phyloP scores from a whole-genome alignment of 306 rosid genomes.

The Ammopiptanthus mongolicus region DNA sequence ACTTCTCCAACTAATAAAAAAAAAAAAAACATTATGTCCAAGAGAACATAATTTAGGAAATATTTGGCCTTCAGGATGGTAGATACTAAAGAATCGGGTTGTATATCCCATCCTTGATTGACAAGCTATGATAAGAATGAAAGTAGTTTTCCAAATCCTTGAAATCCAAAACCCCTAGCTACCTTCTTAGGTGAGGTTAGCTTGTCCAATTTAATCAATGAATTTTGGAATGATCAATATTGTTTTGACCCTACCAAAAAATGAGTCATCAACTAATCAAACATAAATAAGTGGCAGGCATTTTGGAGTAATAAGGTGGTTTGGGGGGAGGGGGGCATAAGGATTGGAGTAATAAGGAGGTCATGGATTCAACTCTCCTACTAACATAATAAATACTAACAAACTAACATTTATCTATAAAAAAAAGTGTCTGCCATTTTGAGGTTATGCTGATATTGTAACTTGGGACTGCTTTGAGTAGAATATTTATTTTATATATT shows the following conservation, averaged over 20 bases:
- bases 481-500: too few relatives aligned
- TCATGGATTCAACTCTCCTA: too few relatives aligned
- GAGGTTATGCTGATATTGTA: neutral
- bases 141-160: neutral
- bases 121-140: conserved; percentile 5
- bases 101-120: conserved; percentile 7
- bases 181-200: neutral
- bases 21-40: neutral
- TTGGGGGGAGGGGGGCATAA: too few relatives aligned
- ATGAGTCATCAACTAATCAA: neutral
- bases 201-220: neutral
- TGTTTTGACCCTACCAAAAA: conserved; percentile 16
- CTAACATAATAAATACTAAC: too few relatives aligned
- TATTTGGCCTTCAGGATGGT: neutral
- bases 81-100: neutral
- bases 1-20: neutral
- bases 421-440: too few relatives aligned
- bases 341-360: too few relatives aligned
- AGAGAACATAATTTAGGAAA: neutral
- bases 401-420: too few relatives aligned
- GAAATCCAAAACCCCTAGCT: neutral
- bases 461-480: neutral
- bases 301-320: too few relatives aligned
- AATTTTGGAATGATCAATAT: neutral
- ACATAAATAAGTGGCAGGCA: neutral